phyloP scores from a whole-genome alignment of 2,329 filamentous ascomycete genomes.

The Pezicula radicicola region DNA sequence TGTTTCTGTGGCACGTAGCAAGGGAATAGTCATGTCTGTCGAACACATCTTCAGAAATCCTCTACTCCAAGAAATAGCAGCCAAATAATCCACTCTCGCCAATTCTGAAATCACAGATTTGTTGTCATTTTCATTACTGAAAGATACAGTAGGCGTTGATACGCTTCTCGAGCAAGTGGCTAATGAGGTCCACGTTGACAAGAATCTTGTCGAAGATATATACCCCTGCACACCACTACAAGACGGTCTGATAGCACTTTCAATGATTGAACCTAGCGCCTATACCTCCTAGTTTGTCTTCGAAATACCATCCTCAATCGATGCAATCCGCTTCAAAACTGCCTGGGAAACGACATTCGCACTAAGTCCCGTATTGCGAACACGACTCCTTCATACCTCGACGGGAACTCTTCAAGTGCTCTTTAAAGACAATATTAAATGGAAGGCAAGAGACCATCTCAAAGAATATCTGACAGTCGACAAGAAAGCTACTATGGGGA shows the following conservation, averaged over 20 bases:
- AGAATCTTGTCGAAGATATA: constrained; percentile 21
- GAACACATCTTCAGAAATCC: constrained; percentile 3
- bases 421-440: too few species aligned
- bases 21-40: constrained; percentile 1
- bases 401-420: too few species aligned
- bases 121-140: not conserved
- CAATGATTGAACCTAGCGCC: constrained; percentile 23
- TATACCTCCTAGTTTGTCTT: constrained; percentile 29
- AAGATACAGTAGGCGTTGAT: too few species aligned
- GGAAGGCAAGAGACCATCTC: too few species aligned
- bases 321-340: not conserved
- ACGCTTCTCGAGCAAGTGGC: too few species aligned
- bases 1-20: constrained; percentile 21
- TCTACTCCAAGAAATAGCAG: not conserved
- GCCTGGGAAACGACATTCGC: constrained; percentile 25
- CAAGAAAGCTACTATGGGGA: too few species aligned
- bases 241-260: constrained; percentile 31
- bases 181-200: too few species aligned
- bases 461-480: too few species aligned
- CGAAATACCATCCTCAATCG: not conserved
- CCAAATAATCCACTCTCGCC: too few species aligned
- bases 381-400: too few species aligned
- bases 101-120: not conserved
- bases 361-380: not conserved
- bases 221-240: constrained; percentile 34